Evolutionary conservation across 2,329 filamentous ascomycete species (phyloP).

Genomic region (Ascochyta rabiei): DNA sequence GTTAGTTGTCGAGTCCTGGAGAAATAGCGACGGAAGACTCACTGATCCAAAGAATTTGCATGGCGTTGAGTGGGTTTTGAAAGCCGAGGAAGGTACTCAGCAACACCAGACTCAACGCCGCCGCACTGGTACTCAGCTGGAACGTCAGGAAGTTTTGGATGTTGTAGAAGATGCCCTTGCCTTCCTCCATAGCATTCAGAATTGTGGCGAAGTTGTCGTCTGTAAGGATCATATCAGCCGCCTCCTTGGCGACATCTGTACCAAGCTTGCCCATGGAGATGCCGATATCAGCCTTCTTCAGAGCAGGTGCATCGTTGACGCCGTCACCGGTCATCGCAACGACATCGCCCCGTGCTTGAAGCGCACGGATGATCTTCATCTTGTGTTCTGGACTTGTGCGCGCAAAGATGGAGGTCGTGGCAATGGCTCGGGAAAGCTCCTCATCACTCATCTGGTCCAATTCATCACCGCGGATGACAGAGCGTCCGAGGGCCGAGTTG

Average conservation of each 20-base stretch:
- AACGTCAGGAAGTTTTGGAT: slow-evolving; percentile 99
- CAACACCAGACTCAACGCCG: slow-evolving; percentile 87
- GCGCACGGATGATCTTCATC: slow-evolving; percentile 90
- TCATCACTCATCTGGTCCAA: slow-evolving; percentile 90
- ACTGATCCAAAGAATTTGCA: slow-evolving; percentile 99
- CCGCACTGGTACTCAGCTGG: slow-evolving; percentile 95
- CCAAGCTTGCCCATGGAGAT: slow-evolving; percentile 96
- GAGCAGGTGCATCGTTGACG: slow-evolving; percentile 93
- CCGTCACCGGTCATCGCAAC: slow-evolving; percentile 99
- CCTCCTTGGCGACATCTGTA: slow-evolving; percentile 96
- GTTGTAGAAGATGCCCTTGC: slow-evolving; percentile 99
- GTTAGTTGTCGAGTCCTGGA: neutral
- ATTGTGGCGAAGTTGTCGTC: slow-evolving; percentile 93
- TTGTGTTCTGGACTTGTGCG: slow-evolving; percentile 97
- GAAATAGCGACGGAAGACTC: slow-evolving; percentile 50
- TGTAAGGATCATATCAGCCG: slow-evolving; percentile 90
- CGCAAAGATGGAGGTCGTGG: slow-evolving; percentile 91
- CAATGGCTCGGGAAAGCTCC: slow-evolving; percentile 83
- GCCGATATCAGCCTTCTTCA: slow-evolving; percentile 97
- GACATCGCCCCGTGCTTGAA: slow-evolving; percentile 92
- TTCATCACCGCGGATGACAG: slow-evolving; percentile 86
- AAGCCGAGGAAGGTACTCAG: slow-evolving; percentile 91
- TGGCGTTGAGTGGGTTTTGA: slow-evolving; percentile 94
- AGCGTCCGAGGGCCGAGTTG: slow-evolving; percentile 63
- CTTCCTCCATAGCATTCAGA: slow-evolving; percentile 93